Evolutionary conservation across 2,329 filamentous ascomycete genomes (phyloP), one percentile per base, ranked within the genome.

Genomic region (Thelonectria olida): DNA sequence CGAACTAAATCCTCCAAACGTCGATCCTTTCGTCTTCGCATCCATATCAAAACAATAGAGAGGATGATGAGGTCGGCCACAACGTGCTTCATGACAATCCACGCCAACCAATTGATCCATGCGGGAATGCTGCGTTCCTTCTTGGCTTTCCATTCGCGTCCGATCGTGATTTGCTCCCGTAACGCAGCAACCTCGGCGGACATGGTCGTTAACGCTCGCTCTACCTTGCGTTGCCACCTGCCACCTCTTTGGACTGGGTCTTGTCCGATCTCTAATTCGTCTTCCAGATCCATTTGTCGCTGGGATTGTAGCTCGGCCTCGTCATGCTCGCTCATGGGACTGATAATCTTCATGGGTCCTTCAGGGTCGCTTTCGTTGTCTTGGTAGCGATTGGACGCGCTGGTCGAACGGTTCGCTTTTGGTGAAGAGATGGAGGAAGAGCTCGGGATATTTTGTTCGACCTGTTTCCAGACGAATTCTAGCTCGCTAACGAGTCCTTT

Each of bases 401-500:
- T 66, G 27, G 59, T 66, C 15, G 68, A 71, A 55, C 74, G 76
- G 55, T 74, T 77, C 23, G 79, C 79, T 65, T 84, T 82, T n/a
- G 85, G 83, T 2, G 84, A 87, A 10, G 85, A 84, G 39, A 85
- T 75, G 38, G 88, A 80, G 38, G 90, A 80, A 36, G 90, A 88
- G 17, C 86, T 87, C 4, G 90, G 88, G 10, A 88, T 87, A 71
- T 95, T 97, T 69, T 90, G 91, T 77, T 96, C 97, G 70, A 99
- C 95, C 76, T 98, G 96, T 70, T 97, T 93, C 96, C 96, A 99
- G 38, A 99, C 95, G 72, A 98, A 99, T 79, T 99, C 96, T n/a
- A 99, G 87, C 77, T 99, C 96, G 9, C 89, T 85, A 36, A 98
- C 94, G 38, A 99, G 84, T 78, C 97, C 94, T 61, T 90, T 86